These are phyloP conservation scores for Rhododendron griersonianum DNA, from an alignment of 148 eudicot species.

Conservation along the genomic window DNA sequence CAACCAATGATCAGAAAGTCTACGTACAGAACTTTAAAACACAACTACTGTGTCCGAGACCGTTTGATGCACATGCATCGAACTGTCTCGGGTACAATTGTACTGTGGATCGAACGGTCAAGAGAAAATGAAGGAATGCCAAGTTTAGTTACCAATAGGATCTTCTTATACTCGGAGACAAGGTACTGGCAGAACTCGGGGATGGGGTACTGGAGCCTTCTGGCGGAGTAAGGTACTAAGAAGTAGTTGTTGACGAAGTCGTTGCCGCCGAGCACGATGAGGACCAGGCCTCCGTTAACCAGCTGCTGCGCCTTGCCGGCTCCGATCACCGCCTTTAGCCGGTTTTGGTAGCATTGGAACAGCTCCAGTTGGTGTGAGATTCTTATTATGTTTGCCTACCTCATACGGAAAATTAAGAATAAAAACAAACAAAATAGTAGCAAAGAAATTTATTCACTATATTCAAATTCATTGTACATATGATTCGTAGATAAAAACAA, in stretches of 20 bases:
- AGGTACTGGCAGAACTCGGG: conserved; percentile 36
- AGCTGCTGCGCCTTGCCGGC: conserved; percentile 23
- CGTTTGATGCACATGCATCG: not conserved
- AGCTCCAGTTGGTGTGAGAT: conserved; percentile 38
- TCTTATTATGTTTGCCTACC: conserved; percentile 58
- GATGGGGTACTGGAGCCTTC: conserved; percentile 45
- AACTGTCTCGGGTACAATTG: too few species aligned
- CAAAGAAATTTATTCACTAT: not conserved
- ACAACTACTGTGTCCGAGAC: not conserved
- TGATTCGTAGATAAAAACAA: too few species aligned
- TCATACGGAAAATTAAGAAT: not conserved
- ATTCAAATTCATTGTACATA: not conserved
- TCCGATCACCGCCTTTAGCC: conserved; percentile 46
- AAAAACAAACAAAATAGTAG: not conserved
- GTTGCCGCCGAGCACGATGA: conserved; percentile 74
- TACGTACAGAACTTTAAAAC: not conserved
- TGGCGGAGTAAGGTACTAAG: conserved; percentile 32
- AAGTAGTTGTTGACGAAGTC: conserved; percentile 90
- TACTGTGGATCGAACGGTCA: not conserved
- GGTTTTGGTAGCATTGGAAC: conserved; percentile 52
- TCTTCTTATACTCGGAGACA: conserved; percentile 50
- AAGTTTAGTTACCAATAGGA: conserved; percentile 37
- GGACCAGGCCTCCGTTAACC: conserved; percentile 49
- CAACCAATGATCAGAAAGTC: not conserved
- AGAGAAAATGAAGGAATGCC: not conserved